Conservation (phyloP, 148 eudicot genomes). For the Polygonum maritimum region DNA sequence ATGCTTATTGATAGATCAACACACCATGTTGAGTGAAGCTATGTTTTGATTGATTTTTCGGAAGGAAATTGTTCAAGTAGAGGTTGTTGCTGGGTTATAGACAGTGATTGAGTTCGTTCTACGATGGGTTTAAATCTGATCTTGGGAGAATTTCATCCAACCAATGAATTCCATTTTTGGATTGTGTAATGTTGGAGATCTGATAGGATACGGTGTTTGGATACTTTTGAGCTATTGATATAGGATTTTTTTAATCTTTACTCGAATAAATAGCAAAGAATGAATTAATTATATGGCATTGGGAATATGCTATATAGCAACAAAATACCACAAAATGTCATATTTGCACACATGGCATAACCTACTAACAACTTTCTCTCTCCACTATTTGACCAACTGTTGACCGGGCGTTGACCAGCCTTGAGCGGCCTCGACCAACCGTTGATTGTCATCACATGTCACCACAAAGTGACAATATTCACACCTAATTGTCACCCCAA, state of each 20-base stretch:
- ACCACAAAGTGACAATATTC: too few species aligned
- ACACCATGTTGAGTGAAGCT: background rate
- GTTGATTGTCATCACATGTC: too few species aligned
- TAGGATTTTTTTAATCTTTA: background rate
- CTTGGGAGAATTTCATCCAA: conserved; percentile 1
- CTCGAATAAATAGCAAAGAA: too few species aligned
- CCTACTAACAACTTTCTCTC: too few species aligned
- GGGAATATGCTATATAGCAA: too few species aligned
- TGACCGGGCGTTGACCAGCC: too few species aligned
- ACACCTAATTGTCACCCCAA: too few species aligned
- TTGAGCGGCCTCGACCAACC: too few species aligned
- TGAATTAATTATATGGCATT: too few species aligned
- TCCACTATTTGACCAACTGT: too few species aligned
- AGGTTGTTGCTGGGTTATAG: background rate
- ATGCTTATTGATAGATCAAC: background rate
- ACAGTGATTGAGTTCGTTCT: background rate
- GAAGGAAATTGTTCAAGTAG: background rate
- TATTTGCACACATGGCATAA: too few species aligned
- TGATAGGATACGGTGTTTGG: conserved; percentile 1
- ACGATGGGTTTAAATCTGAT: background rate
- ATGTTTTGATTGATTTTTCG: background rate
- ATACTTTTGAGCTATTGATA: background rate
- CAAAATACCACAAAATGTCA: too few species aligned
- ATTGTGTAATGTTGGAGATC: background rate
- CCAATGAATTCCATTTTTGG: background rate